Conservation (phyloP, 2,329 filamentous ascomycete genomes). For the Cladophialophora immunda region DNA sequence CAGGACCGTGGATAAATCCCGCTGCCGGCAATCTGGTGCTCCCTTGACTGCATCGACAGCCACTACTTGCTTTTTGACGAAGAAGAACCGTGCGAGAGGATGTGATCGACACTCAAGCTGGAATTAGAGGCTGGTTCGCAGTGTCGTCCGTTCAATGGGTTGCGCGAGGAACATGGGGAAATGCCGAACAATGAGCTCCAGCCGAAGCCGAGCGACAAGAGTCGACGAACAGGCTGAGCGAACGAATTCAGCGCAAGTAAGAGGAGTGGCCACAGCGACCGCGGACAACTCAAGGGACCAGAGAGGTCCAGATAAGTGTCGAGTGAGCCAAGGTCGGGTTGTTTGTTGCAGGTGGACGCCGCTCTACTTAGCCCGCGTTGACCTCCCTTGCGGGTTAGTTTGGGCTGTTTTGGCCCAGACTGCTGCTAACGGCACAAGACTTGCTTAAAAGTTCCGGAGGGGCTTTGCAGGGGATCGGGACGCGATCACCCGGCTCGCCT, state of each 20-base stretch:
- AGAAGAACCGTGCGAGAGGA: not conserved
- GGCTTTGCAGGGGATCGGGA: not conserved
- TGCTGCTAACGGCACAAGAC: constrained; percentile 4
- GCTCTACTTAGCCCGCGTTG: not conserved
- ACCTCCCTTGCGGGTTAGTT: constrained; percentile 9
- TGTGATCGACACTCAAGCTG: constrained; percentile 1
- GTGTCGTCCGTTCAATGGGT: not conserved
- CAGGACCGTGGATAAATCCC: not conserved
- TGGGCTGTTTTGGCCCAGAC: constrained; percentile 6
- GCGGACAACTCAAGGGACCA: not conserved
- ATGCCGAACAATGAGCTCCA: not conserved
- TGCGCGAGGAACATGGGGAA: not conserved
- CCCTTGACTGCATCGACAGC: not conserved
- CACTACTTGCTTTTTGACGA: not conserved
- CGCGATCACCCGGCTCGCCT: constrained; percentile 8
- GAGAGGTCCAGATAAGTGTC: not conserved
- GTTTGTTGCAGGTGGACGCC: constrained; percentile 1
- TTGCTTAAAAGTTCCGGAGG: constrained; percentile 3
- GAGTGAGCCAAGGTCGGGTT: constrained; percentile 1
- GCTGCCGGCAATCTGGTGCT: not conserved
- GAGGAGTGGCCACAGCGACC: not conserved
- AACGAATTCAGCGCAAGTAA: not conserved
- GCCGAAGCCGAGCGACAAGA: constrained; percentile 10
- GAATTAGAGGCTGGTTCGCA: not conserved
- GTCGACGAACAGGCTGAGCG: not conserved